Percentiles rank a stretch among this genome's conserved stretches.
Conservation (phyloP, 2,329 filamentous ascomycete genomes). For the Pseudogymnoascus sp. region DNA sequence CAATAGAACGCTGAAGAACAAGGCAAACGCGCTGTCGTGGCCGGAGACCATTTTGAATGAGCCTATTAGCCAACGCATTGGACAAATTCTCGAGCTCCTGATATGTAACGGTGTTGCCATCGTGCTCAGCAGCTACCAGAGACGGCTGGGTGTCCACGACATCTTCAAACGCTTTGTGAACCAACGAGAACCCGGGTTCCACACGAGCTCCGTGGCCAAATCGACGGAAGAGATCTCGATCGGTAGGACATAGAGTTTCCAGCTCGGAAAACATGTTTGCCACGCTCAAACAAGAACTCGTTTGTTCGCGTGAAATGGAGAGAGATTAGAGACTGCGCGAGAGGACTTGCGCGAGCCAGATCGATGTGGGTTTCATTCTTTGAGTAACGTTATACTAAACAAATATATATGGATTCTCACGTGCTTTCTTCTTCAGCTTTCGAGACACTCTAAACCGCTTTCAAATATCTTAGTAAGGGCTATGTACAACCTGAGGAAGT, state of each 20-base stretch:
- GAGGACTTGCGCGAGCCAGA: background rate
- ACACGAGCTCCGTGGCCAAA: slow-evolving; percentile 24
- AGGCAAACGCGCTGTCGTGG: slow-evolving; percentile 43
- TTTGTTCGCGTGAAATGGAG: background rate
- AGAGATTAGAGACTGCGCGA: background rate
- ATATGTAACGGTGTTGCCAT: slow-evolving; percentile 36
- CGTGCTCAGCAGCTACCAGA: slow-evolving; percentile 31
- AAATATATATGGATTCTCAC: background rate
- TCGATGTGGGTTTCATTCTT: background rate
- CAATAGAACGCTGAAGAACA: slow-evolving; percentile 44
- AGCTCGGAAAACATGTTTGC: slow-evolving; percentile 17
- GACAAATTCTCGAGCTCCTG: slow-evolving; percentile 34
- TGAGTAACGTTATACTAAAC: background rate
- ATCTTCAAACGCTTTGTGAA: slow-evolving; percentile 26
- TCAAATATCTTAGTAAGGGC: background rate
- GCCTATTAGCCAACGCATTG: slow-evolving; percentile 34
- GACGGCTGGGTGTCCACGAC: slow-evolving; percentile 30
- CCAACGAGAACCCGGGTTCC: slow-evolving; percentile 27
- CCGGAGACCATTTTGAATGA: slow-evolving; percentile 32
- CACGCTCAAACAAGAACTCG: background rate
- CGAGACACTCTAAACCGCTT: background rate
- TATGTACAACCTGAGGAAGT: background rate
- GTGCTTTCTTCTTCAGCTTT: background rate
- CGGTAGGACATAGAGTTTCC: slow-evolving; percentile 20
- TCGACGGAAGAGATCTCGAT: slow-evolving; percentile 21